phyloP scores from a whole-genome alignment of 108 stramenopile species.

The Mediolabrus comicus region DNA sequence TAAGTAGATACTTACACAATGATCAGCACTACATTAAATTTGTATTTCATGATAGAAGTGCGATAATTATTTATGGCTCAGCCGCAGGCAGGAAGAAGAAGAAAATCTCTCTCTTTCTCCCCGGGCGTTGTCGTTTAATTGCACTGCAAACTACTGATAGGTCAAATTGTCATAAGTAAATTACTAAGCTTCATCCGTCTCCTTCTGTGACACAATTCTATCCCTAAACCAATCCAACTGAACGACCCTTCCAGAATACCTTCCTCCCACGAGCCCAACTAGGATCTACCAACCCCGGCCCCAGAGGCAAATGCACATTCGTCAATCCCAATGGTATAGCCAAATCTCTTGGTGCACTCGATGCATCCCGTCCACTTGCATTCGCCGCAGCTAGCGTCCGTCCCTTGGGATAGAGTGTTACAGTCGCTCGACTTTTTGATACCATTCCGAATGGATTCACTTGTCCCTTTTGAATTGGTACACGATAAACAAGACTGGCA shows the following conservation, averaged over 20 bases:
- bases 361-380: slow-evolving; percentile 11
- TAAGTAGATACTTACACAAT: too few species aligned
- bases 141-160: too few species aligned
- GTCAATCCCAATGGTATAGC: slow-evolving; percentile 51
- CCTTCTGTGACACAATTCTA: too few species aligned
- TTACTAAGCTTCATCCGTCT: too few species aligned
- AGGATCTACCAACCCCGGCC: slow-evolving; percentile 77
- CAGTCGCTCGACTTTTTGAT: slow-evolving; percentile 55
- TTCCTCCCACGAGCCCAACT: slow-evolving; percentile 68
- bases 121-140: too few species aligned
- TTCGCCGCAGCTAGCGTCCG: slow-evolving; percentile 25
- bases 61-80: too few species aligned
- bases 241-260: slow-evolving; percentile 70
- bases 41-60: too few species aligned
- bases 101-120: too few species aligned
- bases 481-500: slow-evolving; percentile 62
- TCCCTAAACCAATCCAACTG: slow-evolving; percentile 55
- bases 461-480: slow-evolving; percentile 55
- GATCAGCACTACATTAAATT: too few species aligned
- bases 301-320: slow-evolving; percentile 58
- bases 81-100: too few species aligned
- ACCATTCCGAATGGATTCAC: slow-evolving; percentile 69
- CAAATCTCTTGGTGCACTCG: slow-evolving; percentile 22
- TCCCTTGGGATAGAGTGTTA: slow-evolving; percentile 64
- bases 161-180: too few species aligned